Evolutionary conservation across 495 filamentous ascomycete genomes (phyloP), one percentile per base, ranked within the genome.

Genomic region (Penicillium paxilli): DNA sequence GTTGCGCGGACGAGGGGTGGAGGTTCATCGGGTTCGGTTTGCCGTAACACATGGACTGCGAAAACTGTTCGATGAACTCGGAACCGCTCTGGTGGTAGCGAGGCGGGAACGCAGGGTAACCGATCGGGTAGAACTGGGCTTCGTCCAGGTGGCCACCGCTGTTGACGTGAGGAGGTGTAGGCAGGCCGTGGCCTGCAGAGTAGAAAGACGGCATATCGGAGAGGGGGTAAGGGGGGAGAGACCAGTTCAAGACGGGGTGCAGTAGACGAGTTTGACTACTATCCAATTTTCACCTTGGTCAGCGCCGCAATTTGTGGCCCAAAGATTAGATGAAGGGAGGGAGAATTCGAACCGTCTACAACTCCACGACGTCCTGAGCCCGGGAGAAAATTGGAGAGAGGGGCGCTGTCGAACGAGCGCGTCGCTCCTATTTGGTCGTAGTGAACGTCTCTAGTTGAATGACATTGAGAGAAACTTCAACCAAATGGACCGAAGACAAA

Each of bases 31-130:
- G 40, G 44, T 62, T 66, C n/a, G 73, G 68, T 54, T 77, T 76
- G 42, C 59, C 59, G 58, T 73, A 78, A 46, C 68, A 72, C 41
- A 64, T 37, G 14, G 74, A 71, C 60, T 79, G 76, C 28, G 76
- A 74, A 61, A 76, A 79, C 62, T 77, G 74, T 51, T 79, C 76
- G 59, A 79, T 77, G 60, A 79, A 79, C 45, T 79, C 76, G 49
- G 64, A 73, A 51, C 76, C 76, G 51, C 59, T 75, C 66, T 79
- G 76, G 40, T 72, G 66, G 62, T 76, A 77, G 35, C 74, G 74
- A 48, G 69, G 72, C 25, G 73, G 72, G 53, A 76, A 79, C 38
- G 68, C 72, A 35, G 74, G 62, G 38, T 71, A 68, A 45, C 65
- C 68, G 49, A 73, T 53, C 30, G 69, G 62, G 62, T 75, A 79